Evolutionary conservation across 805 yeast genomes (phyloP), one percentile per base, ranked within the genome.

Genomic region (Cyberlindnera petersonii): DNA sequence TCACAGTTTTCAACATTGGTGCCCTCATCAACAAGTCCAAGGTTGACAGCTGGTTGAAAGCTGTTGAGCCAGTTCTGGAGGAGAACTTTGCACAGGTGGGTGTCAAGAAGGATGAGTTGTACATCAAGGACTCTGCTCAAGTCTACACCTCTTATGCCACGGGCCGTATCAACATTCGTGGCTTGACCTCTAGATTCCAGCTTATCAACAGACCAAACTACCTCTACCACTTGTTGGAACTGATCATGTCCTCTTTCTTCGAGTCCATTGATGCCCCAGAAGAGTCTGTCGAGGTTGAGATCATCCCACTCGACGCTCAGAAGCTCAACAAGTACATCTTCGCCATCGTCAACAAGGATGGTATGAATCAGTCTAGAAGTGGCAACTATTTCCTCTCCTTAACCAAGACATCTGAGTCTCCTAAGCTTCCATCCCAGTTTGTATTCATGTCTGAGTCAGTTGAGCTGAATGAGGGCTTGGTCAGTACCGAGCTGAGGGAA

Each of bases 361-460:
- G 76, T 47, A 86, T 93, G 96, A 78, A 79, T 59, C 72, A 74
- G 35, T 68, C 72, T 46, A 84, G 98, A 64, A 79, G 72, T 34
- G 76, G 75, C 41, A 81, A 84, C 65, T 93, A 87, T 66, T 91
- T 68, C 64, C 69, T 91, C 56, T 83, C 95, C 2, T 72, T 89
- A 56, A 86, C 98, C 48, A 85, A 77, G 51, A 86, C 96, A 29
- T 53, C 82, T 29, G 95, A 87, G 58, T 77, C 83, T 19, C 59
- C 72, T 20, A 71, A 74, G 49, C 68, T 91, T 52, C 95, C 96
- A 24, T 52, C 65, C 31, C 77, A 83, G 47, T 85, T 73, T 56
- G 95, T 86, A 20, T 86, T 77, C 65, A 89, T 93, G 98, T 71
- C 84, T 52, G 99, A 93, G 69, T 77, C 77, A 41, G 72, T 79